Evolutionary conservation across 495 filamentous ascomycete species (phyloP), one percentile per base, ranked within the genome.

Genomic region (Pseudotulostoma volvatum): DNA sequence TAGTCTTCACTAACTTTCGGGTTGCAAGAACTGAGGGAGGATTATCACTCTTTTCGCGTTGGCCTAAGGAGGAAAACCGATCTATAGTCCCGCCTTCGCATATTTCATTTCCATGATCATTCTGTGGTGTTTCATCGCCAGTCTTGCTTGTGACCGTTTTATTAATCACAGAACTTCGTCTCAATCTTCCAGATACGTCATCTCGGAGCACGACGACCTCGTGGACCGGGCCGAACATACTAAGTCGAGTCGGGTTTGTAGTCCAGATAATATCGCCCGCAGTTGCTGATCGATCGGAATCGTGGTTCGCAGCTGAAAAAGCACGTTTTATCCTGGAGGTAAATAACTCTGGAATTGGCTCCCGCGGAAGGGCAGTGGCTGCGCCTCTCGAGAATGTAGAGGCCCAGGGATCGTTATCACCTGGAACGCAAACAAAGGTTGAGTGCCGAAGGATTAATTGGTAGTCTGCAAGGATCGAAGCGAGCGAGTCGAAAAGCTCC

Each of bases 401-500:
- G 17, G 74, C 62, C 90, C 90, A 97, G 8, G 86, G 84, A 52
- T 97, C 90, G 54, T 93, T 92, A 52, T 95, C 88, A 31, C 88
- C 88, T 1, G 90, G 90, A 0, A 97, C 80, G 47, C 96, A 93
- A 9, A 94, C 59, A 46, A 94, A 92, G 0, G 82, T 87, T 2
- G 82, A 76, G 14, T 68, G 62, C 23, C 77, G 75, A n/a, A 93
- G 67, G 4, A 96, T 63, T 0, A 68, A 66, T n/a, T 81, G 85
- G 55, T 83, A 93, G 31, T 96, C 85, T 5, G 81, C 66, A n/a
- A 97, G 61, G 1, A 81, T 70, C 11, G 77, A 72, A 1, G 90
- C 87, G 13, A 97, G 71, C 3, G 73, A 70, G 59, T 96, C 81
- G 49, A 94, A 96, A 51, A 76, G 77, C 54, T 95, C 92, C 56